These are phyloP conservation scores for Prunus mira DNA, from an alignment of 306 rosid species.

Conservation along the genomic window DNA sequence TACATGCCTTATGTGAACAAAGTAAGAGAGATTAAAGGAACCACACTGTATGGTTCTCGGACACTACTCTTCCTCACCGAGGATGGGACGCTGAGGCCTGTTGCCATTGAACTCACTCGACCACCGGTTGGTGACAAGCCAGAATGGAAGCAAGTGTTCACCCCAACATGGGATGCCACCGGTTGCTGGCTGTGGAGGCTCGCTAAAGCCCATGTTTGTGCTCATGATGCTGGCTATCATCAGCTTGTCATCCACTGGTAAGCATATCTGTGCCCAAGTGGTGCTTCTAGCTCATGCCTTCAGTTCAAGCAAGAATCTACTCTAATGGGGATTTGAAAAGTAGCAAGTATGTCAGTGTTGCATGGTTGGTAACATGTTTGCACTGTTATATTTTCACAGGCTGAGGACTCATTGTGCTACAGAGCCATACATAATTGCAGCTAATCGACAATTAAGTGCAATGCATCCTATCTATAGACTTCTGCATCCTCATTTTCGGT, in stretches of 20 bases:
- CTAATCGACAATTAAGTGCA: constrained; percentile 33
- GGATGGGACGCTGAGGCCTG: constrained; percentile 27
- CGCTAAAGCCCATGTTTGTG: constrained; percentile 37
- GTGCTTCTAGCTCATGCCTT: too few relatives aligned
- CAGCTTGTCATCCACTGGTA: constrained; percentile 42
- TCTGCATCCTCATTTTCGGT: constrained; percentile 44
- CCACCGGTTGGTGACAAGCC: constrained; percentile 24
- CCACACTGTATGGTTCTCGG: constrained; percentile 40
- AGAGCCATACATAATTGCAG: constrained; percentile 41
- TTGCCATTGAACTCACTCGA: constrained; percentile 43
- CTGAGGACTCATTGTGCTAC: constrained; percentile 29
- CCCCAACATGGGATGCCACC: constrained; percentile 33
- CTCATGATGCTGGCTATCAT: constrained; percentile 37
- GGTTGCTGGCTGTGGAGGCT: constrained; percentile 35
- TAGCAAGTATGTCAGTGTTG: too few relatives aligned
- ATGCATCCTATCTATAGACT: constrained; percentile 42
- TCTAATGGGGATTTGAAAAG: too few relatives aligned
- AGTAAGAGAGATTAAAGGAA: constrained; percentile 33
- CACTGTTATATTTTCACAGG: constrained; percentile 10
- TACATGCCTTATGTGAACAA: constrained; percentile 31
- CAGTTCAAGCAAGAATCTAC: too few relatives aligned
- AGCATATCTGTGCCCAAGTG: not conserved
- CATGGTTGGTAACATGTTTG: not conserved
- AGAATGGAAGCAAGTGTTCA: constrained; percentile 32
- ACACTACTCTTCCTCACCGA: constrained; percentile 34